Conservation (phyloP, 257 asterid genomes). For the Cordia subcordata region DNA sequence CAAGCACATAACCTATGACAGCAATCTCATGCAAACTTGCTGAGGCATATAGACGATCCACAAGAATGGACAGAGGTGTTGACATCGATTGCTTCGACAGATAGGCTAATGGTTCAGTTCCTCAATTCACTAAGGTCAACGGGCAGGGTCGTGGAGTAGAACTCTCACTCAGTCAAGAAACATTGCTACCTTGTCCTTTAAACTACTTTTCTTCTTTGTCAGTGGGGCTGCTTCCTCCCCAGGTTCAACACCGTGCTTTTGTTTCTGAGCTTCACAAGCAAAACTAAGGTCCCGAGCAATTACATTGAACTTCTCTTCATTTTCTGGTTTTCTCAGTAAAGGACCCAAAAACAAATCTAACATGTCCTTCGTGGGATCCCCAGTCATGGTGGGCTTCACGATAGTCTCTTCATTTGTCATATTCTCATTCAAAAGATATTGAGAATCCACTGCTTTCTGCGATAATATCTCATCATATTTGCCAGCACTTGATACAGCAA, state of each 20-base stretch:
- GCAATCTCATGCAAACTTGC: too few species aligned
- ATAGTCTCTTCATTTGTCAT: conserved; percentile 10
- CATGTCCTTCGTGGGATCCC: conserved; percentile 32
- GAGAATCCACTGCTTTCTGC: conserved; percentile 3
- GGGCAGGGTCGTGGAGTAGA: not conserved
- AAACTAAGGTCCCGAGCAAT: conserved; percentile 16
- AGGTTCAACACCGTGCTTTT: not conserved
- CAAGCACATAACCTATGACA: too few species aligned
- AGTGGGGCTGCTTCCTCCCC: conserved; percentile 14
- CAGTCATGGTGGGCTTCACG: conserved; percentile 19
- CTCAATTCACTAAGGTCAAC: not conserved
- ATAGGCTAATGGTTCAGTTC: not conserved
- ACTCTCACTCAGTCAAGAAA: conserved; percentile 22
- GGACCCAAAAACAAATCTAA: conserved; percentile 43
- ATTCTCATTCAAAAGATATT: conserved; percentile 5
- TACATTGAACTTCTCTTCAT: conserved; percentile 15
- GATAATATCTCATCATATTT: conserved; percentile 1
- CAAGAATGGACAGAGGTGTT: too few species aligned
- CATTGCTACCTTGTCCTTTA: conserved; percentile 44
- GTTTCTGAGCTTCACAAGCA: conserved; percentile 12
- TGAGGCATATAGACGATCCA: too few species aligned
- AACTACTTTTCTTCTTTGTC: conserved; percentile 41
- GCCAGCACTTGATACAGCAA: conserved; percentile 1
- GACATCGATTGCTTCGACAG: too few species aligned
- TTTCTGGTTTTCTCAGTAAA: conserved; percentile 25